Percentiles rank a stretch among this genome's conserved stretches.
phyloP scores from a whole-genome alignment of 2,329 filamentous ascomycete genomes.

The Tetracladium maxilliforme region DNA sequence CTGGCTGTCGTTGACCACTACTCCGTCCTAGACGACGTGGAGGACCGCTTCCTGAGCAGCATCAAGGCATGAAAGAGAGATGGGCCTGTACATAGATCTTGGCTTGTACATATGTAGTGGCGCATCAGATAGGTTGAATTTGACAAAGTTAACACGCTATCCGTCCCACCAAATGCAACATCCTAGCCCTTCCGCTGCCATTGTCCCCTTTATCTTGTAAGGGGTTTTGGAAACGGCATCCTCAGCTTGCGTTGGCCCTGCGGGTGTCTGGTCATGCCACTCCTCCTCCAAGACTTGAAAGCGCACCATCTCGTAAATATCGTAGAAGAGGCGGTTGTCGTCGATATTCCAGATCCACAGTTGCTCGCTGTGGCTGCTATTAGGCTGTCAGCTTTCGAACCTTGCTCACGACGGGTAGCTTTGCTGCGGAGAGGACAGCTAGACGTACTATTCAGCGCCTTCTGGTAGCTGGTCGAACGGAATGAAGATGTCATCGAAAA shows the following conservation, averaged over 20 bases:
- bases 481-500: slow-evolving; percentile 87
- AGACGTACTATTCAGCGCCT: slow-evolving; percentile 57
- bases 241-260: slow-evolving; percentile 45
- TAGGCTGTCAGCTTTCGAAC: slow-evolving; percentile 9
- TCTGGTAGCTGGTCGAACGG: slow-evolving; percentile 60
- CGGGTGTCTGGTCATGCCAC: slow-evolving; percentile 79
- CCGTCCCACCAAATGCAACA: slow-evolving; percentile 50
- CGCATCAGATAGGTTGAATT: no score
- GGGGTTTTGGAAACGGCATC: slow-evolving; percentile 48
- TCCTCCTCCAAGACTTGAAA: slow-evolving; percentile 77
- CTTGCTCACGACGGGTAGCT: slow-evolving; percentile 3
- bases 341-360: slow-evolving; percentile 75
- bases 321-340: slow-evolving; percentile 60
- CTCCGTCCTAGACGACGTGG: slow-evolving; percentile 78
- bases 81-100: no score
- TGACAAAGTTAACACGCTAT: no score
- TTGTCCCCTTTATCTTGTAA: slow-evolving; percentile 53
- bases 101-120: no score
- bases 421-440: slow-evolving; percentile 1
- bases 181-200: slow-evolving; percentile 47
- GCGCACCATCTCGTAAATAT: slow-evolving; percentile 77
- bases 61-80: slow-evolving; percentile 9
- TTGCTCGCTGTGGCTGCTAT: slow-evolving; percentile 57
- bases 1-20: slow-evolving; percentile 88
- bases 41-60: slow-evolving; percentile 59